These are phyloP conservation scores for Sugiyamaella americana DNA, from an alignment of 805 yeast species.

Conservation along the genomic window DNA sequence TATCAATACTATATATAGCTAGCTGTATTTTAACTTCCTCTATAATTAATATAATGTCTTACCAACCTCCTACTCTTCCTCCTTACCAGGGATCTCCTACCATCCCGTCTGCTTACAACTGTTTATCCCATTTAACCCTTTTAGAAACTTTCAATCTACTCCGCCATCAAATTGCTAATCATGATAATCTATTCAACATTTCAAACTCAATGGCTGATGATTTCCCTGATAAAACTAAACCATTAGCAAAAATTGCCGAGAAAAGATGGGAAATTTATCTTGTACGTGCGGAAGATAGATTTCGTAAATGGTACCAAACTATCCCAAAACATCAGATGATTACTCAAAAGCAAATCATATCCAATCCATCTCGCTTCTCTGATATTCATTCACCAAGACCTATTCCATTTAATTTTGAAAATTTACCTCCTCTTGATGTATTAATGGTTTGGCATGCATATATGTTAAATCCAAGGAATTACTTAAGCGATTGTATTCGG, in stretches of 20 bases:
- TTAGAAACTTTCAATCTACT: constrained; percentile 12
- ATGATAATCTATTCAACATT: constrained; percentile 14
- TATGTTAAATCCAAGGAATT: constrained; percentile 22
- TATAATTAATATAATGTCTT: no score
- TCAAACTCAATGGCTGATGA: background rate
- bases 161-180: constrained; percentile 3
- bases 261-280: constrained; percentile 17
- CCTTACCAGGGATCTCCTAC: no score
- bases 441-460: constrained; percentile 25
- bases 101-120: no score
- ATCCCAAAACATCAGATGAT: background rate
- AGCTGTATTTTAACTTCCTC: no score
- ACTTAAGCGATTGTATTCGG: constrained; percentile 20
- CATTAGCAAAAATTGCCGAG: constrained; percentile 5
- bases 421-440: constrained; percentile 22
- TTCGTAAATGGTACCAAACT: constrained; percentile 16
- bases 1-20: no score
- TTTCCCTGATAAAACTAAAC: no score
- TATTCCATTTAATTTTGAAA: background rate
- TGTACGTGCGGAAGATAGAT: constrained; percentile 13
- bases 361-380: no score
- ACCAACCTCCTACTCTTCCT: no score
- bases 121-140: constrained; percentile 15
- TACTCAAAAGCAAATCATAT: background rate
- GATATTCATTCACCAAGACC: constrained; percentile 3